Conservation (phyloP, 371 early-diverging fungal species). For the Mucor irregularis region DNA sequence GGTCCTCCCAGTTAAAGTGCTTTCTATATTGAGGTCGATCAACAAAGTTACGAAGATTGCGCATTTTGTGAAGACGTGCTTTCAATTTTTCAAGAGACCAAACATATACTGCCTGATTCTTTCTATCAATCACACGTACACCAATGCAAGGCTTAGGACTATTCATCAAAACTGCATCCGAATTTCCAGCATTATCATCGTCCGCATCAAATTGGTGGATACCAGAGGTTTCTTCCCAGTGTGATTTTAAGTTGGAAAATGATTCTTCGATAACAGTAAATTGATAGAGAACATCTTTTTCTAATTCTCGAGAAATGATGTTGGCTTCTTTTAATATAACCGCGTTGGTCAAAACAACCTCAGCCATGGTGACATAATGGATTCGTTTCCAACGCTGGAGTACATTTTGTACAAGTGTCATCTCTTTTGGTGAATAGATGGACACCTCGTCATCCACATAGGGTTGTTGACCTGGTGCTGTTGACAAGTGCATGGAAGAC, state of each 20-base stretch:
- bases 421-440: constrained; percentile 41
- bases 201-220: constrained; percentile 47
- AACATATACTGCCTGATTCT: constrained; percentile 68
- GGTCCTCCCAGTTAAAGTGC: constrained; percentile 74
- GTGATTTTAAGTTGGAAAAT: constrained; percentile 53
- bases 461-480: not conserved
- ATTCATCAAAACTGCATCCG: constrained; percentile 34
- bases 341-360: constrained; percentile 69
- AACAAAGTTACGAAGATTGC: constrained; percentile 67
- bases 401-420: constrained; percentile 20
- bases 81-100: constrained; percentile 77
- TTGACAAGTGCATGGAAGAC: constrained; percentile 39
- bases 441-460: not conserved
- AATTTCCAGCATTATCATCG: constrained; percentile 32
- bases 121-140: constrained; percentile 70
- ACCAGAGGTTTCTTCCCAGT: constrained; percentile 63
- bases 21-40: constrained; percentile 71
- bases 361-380: constrained; percentile 71
- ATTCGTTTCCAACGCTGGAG: constrained; percentile 60
- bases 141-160: constrained; percentile 61
- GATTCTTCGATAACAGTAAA: constrained; percentile 71
- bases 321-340: constrained; percentile 86
- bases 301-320: constrained; percentile 78
- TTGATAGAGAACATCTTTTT: constrained; percentile 79
- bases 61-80: constrained; percentile 72